Conservation (phyloP, 2,329 filamentous ascomycete genomes). For the Ceratocystis harringtonii region DNA sequence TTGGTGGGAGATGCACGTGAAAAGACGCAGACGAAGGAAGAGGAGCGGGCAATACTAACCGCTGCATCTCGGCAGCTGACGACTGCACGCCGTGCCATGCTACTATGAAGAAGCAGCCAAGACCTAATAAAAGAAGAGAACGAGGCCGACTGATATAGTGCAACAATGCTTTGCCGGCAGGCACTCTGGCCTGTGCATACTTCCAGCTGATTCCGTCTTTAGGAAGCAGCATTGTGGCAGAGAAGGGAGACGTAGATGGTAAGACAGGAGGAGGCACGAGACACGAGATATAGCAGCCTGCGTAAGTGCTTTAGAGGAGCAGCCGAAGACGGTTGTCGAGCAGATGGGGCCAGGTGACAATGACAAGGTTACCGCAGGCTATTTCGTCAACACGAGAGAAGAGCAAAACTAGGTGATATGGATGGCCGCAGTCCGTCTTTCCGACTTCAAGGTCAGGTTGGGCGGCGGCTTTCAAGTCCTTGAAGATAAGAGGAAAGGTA, state of each 20-base stretch:
- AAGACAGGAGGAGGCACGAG: not conserved
- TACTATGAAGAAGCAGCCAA: slow-evolving; percentile 58
- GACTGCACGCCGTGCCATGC: slow-evolving; percentile 76
- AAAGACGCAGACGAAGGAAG: not conserved
- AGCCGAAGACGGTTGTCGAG: too few species aligned
- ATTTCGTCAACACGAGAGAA: not conserved
- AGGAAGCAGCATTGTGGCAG: slow-evolving; percentile 61
- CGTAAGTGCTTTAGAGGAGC: not conserved
- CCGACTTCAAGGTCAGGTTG: not conserved
- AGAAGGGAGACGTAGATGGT: slow-evolving; percentile 20
- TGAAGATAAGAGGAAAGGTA: not conserved
- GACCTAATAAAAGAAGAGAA: slow-evolving; percentile 57
- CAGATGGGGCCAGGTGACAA: not conserved
- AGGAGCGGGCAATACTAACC: slow-evolving; percentile 37
- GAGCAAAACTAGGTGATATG: not conserved
- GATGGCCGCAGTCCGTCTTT: not conserved
- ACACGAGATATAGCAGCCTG: not conserved
- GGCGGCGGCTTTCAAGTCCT: not conserved
- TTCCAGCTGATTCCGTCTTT: slow-evolving; percentile 91
- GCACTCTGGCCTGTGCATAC: slow-evolving; percentile 64
- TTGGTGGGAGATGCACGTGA: not conserved
- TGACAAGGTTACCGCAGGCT: not conserved
- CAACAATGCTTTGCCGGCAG: slow-evolving; percentile 58
- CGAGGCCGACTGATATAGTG: slow-evolving; percentile 60
- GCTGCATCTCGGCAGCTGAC: slow-evolving; percentile 78